Evolutionary conservation across 2,329 filamentous ascomycete species (phyloP).

Genomic region (Colletotrichum ledebouriae): DNA sequence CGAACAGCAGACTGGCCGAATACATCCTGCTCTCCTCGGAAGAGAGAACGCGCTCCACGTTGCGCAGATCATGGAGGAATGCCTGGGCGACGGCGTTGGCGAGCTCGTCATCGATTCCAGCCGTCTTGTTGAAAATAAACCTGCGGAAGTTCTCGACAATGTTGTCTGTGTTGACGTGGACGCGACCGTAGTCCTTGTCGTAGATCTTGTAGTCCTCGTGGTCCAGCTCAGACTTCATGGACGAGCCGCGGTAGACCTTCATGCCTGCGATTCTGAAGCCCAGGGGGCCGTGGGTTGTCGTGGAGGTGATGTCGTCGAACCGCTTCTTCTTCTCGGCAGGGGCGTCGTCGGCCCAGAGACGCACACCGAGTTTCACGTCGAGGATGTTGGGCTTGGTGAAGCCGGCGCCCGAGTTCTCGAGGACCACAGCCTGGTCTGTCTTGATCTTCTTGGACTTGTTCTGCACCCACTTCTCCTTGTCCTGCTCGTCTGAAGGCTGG

Average conservation of each 20-base stretch:
- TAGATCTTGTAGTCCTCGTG: constrained; percentile 70
- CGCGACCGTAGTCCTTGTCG: constrained; percentile 73
- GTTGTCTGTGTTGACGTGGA: constrained; percentile 65
- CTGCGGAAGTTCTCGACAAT: constrained; percentile 66
- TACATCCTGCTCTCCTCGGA: constrained; percentile 74
- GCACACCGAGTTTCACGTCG: constrained; percentile 90
- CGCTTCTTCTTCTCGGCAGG: constrained; percentile 69
- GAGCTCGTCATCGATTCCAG: constrained; percentile 71
- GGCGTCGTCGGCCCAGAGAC: constrained; percentile 86
- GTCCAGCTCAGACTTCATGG: constrained; percentile 64
- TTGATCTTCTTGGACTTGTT: constrained; percentile 72
- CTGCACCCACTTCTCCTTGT: constrained; percentile 59
- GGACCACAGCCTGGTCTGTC: constrained; percentile 84
- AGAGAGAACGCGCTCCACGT: constrained; percentile 66
- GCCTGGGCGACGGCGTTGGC: constrained; percentile 67
- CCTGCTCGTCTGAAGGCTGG: constrained; percentile 47
- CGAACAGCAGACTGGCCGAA: constrained; percentile 72
- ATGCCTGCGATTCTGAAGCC: constrained; percentile 77
- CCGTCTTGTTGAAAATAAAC: constrained; percentile 70
- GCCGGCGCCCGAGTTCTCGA: constrained; percentile 86
- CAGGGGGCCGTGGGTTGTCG: constrained; percentile 71
- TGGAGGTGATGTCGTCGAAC: constrained; percentile 70
- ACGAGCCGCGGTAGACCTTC: constrained; percentile 71
- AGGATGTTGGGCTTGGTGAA: constrained; percentile 90
- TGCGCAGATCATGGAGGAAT: constrained; percentile 67